Evolutionary conservation across 805 yeast species (phyloP).

Genomic region (Candida lessepsii): DNA sequence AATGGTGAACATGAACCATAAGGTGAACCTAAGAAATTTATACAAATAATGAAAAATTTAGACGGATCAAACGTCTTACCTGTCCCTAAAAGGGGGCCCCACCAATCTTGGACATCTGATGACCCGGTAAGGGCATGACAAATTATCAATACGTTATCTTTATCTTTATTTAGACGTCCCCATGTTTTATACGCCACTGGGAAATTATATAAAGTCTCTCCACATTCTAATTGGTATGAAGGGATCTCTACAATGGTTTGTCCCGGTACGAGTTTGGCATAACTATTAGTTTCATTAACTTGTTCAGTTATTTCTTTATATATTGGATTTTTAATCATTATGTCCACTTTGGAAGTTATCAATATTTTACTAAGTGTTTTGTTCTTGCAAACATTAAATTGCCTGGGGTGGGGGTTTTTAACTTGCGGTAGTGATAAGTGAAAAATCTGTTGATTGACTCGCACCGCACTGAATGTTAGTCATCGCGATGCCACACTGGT

Average conservation of each 20-base stretch:
- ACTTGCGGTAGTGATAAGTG: background rate
- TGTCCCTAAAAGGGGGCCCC: conserved; percentile 93
- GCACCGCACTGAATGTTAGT: conserved; percentile 5
- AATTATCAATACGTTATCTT: conserved; percentile 80
- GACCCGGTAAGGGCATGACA: conserved; percentile 97
- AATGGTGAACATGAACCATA: conserved; percentile 95
- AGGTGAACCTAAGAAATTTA: conserved; percentile 94
- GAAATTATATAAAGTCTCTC: conserved; percentile 65
- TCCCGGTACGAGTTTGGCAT: conserved; percentile 63
- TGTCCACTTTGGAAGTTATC: background rate
- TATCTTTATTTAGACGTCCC: conserved; percentile 75
- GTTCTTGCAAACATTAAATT: conserved; percentile 2
- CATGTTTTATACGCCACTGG: conserved; percentile 96
- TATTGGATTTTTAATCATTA: conserved; percentile 14
- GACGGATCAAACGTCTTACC: conserved; percentile 89
- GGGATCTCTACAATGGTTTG: conserved; percentile 83
- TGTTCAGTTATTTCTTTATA: conserved; percentile 43
- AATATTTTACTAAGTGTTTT: conserved; percentile 7
- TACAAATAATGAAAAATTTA: conserved; percentile 78
- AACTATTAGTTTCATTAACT: conserved; percentile 61
- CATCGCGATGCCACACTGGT: conserved; percentile 1
- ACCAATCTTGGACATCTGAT: conserved; percentile 95
- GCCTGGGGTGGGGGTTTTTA: background rate
- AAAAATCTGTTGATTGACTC: background rate
- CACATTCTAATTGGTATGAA: conserved; percentile 72